Conservation (phyloP, 768 basidiomycete species). For the Leccinum truebloodii region DNA sequence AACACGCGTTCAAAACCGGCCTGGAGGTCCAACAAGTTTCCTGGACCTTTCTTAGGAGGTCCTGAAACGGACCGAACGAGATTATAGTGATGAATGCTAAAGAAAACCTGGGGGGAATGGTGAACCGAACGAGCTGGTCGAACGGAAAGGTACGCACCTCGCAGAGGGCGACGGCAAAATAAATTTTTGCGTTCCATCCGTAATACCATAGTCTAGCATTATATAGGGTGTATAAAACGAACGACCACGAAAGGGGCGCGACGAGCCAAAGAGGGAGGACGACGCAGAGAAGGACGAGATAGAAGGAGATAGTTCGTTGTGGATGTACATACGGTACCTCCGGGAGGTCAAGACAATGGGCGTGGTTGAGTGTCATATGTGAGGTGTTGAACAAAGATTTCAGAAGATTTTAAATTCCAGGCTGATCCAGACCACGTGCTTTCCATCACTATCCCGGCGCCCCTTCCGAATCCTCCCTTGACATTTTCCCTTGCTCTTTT, state of each 20-base stretch:
- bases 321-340: conserved; percentile 42
- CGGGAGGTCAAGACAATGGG: conserved; percentile 15
- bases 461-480: conserved; percentile 36
- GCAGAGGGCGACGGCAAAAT: conserved; percentile 53
- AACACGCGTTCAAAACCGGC: conserved; percentile 61
- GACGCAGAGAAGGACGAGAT: conserved; percentile 53
- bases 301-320: conserved; percentile 52
- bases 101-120: conserved; percentile 52
- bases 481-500: conserved; percentile 8
- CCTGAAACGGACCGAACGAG: conserved; percentile 50
- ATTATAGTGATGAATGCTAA: conserved; percentile 63
- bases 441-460: neutral
- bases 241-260: conserved; percentile 66
- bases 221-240: conserved; percentile 49
- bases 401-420: neutral
- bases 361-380: conserved; percentile 4
- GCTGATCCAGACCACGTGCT: conserved; percentile 10
- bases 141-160: conserved; percentile 47
- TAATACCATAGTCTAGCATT: conserved; percentile 44
- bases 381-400: neutral
- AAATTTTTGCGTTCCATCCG: conserved; percentile 36
- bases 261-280: conserved; percentile 67
- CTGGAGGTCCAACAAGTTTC: conserved; percentile 58
- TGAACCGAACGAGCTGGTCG: neutral
- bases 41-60: conserved; percentile 44